Percentiles rank a stretch among this genome's conserved stretches.
Evolutionary conservation across 1,139 yeast genomes (phyloP).

Genomic region (Candida frijolesensis): DNA sequence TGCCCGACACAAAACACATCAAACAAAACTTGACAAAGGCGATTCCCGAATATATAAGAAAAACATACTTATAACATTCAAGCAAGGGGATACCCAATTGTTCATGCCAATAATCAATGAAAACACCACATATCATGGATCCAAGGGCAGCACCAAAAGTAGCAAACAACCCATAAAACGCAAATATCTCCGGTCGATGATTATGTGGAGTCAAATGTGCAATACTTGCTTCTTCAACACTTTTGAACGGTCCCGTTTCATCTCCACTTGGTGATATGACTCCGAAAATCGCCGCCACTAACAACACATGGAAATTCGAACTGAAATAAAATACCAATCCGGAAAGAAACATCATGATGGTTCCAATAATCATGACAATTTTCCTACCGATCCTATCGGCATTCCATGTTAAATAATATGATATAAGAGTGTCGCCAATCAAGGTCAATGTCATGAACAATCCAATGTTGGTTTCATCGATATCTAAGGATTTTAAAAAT

Average conservation of each 20-base stretch:
- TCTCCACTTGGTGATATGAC: constrained; percentile 91
- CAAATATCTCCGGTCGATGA: constrained; percentile 74
- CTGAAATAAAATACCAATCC: constrained; percentile 62
- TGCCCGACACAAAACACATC: constrained; percentile 54
- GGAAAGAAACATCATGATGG: constrained; percentile 68
- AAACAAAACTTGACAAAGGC: constrained; percentile 58
- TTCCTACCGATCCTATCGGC: constrained; percentile 54
- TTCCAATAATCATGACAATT: constrained; percentile 62
- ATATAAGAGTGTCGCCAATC: constrained; percentile 39
- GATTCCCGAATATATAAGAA: constrained; percentile 56
- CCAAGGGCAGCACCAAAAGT: constrained; percentile 81
- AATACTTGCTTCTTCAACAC: constrained; percentile 83
- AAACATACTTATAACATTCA: constrained; percentile 59
- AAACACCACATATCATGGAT: constrained; percentile 62
- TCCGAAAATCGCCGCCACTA: constrained; percentile 57
- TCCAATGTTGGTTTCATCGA: constrained; percentile 66
- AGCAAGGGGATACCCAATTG: constrained; percentile 31
- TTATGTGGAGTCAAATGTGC: constrained; percentile 76
- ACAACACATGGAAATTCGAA: constrained; percentile 53
- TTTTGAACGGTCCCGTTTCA: constrained; percentile 91
- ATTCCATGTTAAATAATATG: constrained; percentile 33
- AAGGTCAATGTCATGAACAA: constrained; percentile 62
- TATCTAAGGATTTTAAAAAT: constrained; percentile 58
- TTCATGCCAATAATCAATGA: constrained; percentile 48
- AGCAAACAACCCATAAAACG: constrained; percentile 67